Evolutionary conservation across 2,329 filamentous ascomycete species (phyloP), one percentile per base, ranked within the genome.

Genomic region (Calonectria fujianensis): DNA sequence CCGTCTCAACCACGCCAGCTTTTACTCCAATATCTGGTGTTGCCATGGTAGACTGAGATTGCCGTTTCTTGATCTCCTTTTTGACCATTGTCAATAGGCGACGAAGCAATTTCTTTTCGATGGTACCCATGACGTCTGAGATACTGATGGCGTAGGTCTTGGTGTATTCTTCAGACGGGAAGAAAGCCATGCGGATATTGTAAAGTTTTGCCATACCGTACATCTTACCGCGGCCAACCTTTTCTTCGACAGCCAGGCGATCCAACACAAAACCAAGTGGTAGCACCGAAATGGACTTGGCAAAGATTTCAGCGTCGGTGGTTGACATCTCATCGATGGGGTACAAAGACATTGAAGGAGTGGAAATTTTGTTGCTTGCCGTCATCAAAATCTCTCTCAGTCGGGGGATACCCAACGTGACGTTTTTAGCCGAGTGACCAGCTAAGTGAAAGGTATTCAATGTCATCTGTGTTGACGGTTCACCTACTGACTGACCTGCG

Each of bases 381-480:
- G 97, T 98, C 97, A 99, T 99, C 78, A 99, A 91, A 81, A 99
- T 98, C 90, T 99, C 97, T 87, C 97, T 91, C 27, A 99, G 90
- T 87, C 97, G 95, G 74, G 97, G 97, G 83, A 99, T 98, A 95
- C 97, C 97, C 27, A 98, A 91, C 0, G 97, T 99, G 83, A 99
- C 97, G 90, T 99, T 99, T 90, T 98, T 98, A 37, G 97, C 94
- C 27, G 97, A 96, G 89, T 98, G 96, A 82, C 97, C 97, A 85
- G 97, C 97, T 91, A 99, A 95, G 91, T 99, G 97, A 91, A 99
- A 99, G 35, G 97, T 99, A 87, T 99, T 99, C 70, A 99, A 88
- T 10, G 97, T 99, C 97, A 99, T 99, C 85, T 99, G 97, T 14
- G 97, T 99, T 3, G 96, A 98, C 11, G 97, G 97, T 83, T 99